Evolutionary conservation across 805 yeast species (phyloP), one percentile per base, ranked within the genome.

Genomic region (Suhomyces pyralidae): DNA sequence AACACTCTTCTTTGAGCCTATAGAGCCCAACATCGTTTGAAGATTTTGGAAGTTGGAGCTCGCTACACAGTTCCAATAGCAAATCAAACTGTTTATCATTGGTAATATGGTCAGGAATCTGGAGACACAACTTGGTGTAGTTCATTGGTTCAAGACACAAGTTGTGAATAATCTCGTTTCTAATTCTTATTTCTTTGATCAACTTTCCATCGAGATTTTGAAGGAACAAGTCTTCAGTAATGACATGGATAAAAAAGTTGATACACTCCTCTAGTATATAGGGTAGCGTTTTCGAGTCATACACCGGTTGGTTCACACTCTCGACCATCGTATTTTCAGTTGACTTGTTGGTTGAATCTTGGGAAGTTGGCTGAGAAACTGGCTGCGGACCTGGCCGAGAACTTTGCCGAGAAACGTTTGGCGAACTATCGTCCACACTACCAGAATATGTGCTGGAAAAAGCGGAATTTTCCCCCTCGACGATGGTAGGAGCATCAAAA

Each of bases 221-320:
- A 32, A 90, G 70, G 54, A 82, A 82, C 7, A 82, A 67, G 45
- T 88, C 81, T 59, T 90, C 96, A 0, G 87, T 81, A 4, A 91
- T 64, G 9, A 90, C 57, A 49, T 82, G 84, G 46, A 90, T 84
- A 58, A 91, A 70, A 49, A 85, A 81, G 46, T 85, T 79, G 43
- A 90, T 58, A 56, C 87, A 86, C 61, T 93, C 97, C 60, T 91
- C 97, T 5, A 90, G 80, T 74, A 92, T 84, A 52, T 82, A 80
- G 0, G 81, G 78, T 1, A 83, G 66, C 0, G 79, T 76, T 40
- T 77, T 79, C 26, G 73, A 76, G 15, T 81, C 85, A 51, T 80
- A 70, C 19, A 38, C 42, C n/a, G 24, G 42, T 19, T 38, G 42
- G 9, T 17, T 38, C 1, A 10, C 7, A 1, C 24, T 2, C 6